Base-by-base conservation (phyloP, 805 yeast species). In the Sugiyamaella chiloensis region DNA sequence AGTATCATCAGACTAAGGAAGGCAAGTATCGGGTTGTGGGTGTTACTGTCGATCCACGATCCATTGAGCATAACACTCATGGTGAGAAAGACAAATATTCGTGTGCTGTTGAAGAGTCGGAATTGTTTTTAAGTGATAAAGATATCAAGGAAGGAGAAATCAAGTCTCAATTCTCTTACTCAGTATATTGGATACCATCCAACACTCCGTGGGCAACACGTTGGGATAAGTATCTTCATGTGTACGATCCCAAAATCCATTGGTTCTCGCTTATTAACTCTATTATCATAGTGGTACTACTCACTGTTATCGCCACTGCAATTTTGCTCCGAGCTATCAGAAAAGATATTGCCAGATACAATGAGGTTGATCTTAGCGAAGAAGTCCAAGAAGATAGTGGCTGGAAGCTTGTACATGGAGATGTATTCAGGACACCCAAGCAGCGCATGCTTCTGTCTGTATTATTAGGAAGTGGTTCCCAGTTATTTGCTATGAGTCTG, bases 361-460 rank as follows among this genome's bases (percentile, higher is more conserved):
- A 91, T 63, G 96, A 87, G 63, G 78, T 91, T 54, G 88, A 86
- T 62, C 75, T 91, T 58, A 93, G 86, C 62, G 75, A 71, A 41
- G 96, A 86, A 49, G 79, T 88, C 45, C 82, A 87, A 53, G 96
- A 89, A 60, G 98, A 93, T 65, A 78, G 89, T 62, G 99, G 99
- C 32, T 93, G 99, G 99, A 93, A 93, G 65, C 75, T 93, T 54
- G 83, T 89, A 32, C 95, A 90, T 60, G 98, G 97, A 52, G 98
- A 91, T 65, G 89, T 91, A 24, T 91, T 91, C 72, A 79, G 98
- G 66, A 70, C 90, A 6, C 98, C 98, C 36, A 64, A 72, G 43
- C 71, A 77, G 55, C 74, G 85, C 47, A 75, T 89, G 77, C 50
- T 86, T 4, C 74, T 89, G 51, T 85, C 96, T 1, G 80, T 89